Conservation (phyloP, 441 rosid species). For the Erodium trifolium region DNA sequence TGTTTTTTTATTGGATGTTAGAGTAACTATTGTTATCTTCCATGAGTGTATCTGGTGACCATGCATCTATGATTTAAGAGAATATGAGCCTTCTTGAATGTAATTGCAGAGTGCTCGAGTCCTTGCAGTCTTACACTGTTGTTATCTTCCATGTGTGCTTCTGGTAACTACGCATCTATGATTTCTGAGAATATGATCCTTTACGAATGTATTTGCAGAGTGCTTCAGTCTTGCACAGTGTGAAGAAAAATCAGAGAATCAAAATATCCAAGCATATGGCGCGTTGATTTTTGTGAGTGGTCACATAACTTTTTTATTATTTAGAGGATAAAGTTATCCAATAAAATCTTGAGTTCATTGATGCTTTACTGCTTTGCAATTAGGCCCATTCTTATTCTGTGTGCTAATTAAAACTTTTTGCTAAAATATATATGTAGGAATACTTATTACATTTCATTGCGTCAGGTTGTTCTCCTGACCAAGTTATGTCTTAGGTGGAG, state of each 20-base stretch:
- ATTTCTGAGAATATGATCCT: background rate
- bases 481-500: slow-evolving; percentile 4
- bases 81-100: no score
- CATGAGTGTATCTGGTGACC: no score
- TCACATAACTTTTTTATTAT: background rate
- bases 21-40: background rate
- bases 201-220: slow-evolving; percentile 35
- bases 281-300: slow-evolving; percentile 75
- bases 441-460: background rate
- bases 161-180: slow-evolving; percentile 1
- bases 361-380: slow-evolving; percentile 2
- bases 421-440: background rate
- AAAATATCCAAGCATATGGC: slow-evolving; percentile 85
- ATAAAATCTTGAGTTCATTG: background rate
- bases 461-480: background rate
- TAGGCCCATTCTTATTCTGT: background rate
- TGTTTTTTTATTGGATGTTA: background rate
- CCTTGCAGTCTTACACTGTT: background rate
- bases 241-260: slow-evolving; percentile 49
- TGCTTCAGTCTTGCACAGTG: slow-evolving; percentile 81
- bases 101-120: no score
- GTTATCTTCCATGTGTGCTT: background rate
- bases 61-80: no score
- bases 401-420: background rate
- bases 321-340: background rate